Base-by-base conservation (phyloP, 2,329 filamentous ascomycete genomes). In the Phaeosphaeria sp. region DNA sequence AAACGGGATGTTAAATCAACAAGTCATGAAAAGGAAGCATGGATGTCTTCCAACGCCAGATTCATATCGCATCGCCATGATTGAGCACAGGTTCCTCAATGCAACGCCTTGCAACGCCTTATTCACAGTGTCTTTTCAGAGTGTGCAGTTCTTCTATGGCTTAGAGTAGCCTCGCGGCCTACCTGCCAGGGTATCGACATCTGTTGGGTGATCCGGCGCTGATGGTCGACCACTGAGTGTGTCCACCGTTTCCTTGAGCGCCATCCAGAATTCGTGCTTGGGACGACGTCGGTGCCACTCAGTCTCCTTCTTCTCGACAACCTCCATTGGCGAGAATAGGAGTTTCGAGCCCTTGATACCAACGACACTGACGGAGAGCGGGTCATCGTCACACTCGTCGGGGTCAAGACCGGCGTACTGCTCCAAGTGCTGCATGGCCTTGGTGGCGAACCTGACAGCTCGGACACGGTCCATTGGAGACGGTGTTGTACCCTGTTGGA, bases 381-480 rank as follows among this genome's bases (percentile, higher is more conserved):
- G 86, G 72, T 97, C 91, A 25, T 86, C 84, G 60, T 88, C 87
- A 62, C 97, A 90, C 60, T 89, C 87, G 41, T 87, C 81, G 59
- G 85, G 84, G 36, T 84, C 83, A 67, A 87, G 87, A 27, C 73
- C 87, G 6, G 88, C 88, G 71, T 89, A 97, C 21, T 80, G 78
- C 79, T 99, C 95, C 3, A 99, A 83, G 74, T 97, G 93, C 81
- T 97, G 89, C 74, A 98, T 90, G 75, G 92, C 96, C 80, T 93
- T 94, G 79, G 98, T 95, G 10, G 93, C 92, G 72, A 99, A 89
- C 50, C 95, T 87, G 22, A 97, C 90, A 1, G 95, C 94, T 47
- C 95, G 89, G 70, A 94, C 93, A 54, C 95, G 90, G 79, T 99
- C 95, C 93, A 99, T 98, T 6, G 95, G 89, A 2, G 92, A 96